A percentile compares a stretch with the other conserved stretches of the same genome.
Conservation (phyloP, 495 filamentous ascomycete genomes). For the Penicillium diatomitis region DNA sequence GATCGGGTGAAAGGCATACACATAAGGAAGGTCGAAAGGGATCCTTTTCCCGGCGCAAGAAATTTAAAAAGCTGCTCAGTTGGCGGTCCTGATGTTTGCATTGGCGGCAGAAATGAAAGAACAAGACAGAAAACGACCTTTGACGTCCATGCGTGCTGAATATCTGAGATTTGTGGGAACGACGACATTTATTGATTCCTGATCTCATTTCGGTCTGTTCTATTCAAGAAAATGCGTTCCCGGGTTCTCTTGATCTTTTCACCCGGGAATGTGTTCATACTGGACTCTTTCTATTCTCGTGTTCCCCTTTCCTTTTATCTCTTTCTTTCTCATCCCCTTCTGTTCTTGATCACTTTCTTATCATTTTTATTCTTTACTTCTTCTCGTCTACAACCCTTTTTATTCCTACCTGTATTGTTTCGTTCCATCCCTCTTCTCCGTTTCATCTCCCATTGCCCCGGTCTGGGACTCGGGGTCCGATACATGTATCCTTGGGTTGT, state of each 20-base stretch:
- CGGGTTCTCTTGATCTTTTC: too few relatives aligned
- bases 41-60: constrained; percentile 8
- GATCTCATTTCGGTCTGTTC: too few relatives aligned
- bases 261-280: too few relatives aligned
- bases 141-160: too few relatives aligned
- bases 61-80: constrained; percentile 19
- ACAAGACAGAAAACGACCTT: too few relatives aligned
- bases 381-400: constrained; percentile 10
- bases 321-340: not conserved
- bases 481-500: too few relatives aligned
- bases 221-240: too few relatives aligned
- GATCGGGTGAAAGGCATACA: not conserved
- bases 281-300: too few relatives aligned
- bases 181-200: too few relatives aligned
- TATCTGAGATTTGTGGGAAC: too few relatives aligned
- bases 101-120: not conserved
- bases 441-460: not conserved
- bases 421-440: not conserved
- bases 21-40: constrained; percentile 7
- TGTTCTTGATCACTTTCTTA: not conserved
- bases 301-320: too few relatives aligned
- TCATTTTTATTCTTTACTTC: constrained; percentile 7
- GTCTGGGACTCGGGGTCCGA: constrained; percentile 8
- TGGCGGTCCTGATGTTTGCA: constrained; percentile 16
- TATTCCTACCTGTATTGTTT: constrained; percentile 1